A percentile compares a stretch with the other conserved stretches of the same genome.
Conservation (phyloP, 805 yeast genomes). For the Spathaspora girioi region DNA sequence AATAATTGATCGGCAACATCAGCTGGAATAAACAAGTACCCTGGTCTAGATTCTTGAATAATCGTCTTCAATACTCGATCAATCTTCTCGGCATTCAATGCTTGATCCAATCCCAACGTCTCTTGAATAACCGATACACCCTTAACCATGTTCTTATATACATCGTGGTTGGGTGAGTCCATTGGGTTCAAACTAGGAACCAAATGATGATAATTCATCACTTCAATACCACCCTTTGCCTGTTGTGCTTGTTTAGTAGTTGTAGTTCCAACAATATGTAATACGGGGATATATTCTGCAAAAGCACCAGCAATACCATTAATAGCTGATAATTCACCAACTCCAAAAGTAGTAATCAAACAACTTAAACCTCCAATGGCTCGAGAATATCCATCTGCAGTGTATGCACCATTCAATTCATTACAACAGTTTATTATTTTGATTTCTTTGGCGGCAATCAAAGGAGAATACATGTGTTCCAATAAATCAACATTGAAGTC, state of each 20-base stretch:
- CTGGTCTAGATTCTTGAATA: slow-evolving; percentile 65
- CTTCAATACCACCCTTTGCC: slow-evolving; percentile 12
- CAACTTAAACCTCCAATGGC: slow-evolving; percentile 59
- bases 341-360: slow-evolving; percentile 74
- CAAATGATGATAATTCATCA: slow-evolving; percentile 51
- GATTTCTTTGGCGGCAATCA: slow-evolving; percentile 33
- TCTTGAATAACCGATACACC: slow-evolving; percentile 47
- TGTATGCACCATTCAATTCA: slow-evolving; percentile 85
- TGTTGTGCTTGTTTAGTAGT: slow-evolving; percentile 19
- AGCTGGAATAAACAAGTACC: slow-evolving; percentile 73
- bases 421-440: slow-evolving; percentile 85
- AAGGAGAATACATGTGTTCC: slow-evolving; percentile 57
- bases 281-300: slow-evolving; percentile 74
- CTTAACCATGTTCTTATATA: slow-evolving; percentile 63
- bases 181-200: slow-evolving; percentile 49
- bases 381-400: slow-evolving; percentile 85
- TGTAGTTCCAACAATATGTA: slow-evolving; percentile 79
- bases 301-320: slow-evolving; percentile 81
- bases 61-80: slow-evolving; percentile 63
- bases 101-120: slow-evolving; percentile 35
- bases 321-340: slow-evolving; percentile 82
- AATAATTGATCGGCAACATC: slow-evolving; percentile 52
- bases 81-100: slow-evolving; percentile 48
- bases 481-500: slow-evolving; percentile 66
- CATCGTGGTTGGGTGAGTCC: slow-evolving; percentile 57